These are phyloP conservation scores for Cucumis hystrix DNA, from an alignment of 306 rosid species.

Conservation along the genomic window DNA sequence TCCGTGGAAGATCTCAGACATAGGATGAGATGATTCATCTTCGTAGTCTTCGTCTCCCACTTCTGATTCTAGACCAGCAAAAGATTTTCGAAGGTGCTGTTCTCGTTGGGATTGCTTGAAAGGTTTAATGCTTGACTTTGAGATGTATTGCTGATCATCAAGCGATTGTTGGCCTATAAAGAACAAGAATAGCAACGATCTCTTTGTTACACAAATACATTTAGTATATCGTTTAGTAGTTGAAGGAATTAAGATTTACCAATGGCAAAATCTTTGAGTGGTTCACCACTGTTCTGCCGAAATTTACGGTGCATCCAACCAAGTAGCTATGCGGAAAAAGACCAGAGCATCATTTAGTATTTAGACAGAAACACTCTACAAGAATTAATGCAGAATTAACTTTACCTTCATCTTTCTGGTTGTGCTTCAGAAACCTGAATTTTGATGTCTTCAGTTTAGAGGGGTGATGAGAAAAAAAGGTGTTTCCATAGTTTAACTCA, in stretches of 20 bases:
- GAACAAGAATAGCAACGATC: conserved; percentile 24
- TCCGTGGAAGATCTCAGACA: conserved; percentile 80
- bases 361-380: conserved; percentile 1
- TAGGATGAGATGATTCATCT: conserved; percentile 32
- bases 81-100: conserved; percentile 48
- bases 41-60: conserved; percentile 45
- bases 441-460: conserved; percentile 31
- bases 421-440: conserved; percentile 18
- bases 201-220: conserved; percentile 9
- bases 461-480: conserved; percentile 12
- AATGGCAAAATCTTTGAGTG: conserved; percentile 47
- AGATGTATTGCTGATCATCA: conserved; percentile 65
- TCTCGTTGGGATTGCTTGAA: conserved; percentile 48
- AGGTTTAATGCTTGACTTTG: conserved; percentile 35
- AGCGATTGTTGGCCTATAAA: conserved; percentile 61
- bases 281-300: conserved; percentile 69
- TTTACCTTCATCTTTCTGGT: conserved; percentile 10
- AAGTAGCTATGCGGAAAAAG: conserved; percentile 36
- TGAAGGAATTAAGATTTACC: conserved; percentile 39
- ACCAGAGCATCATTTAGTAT: not conserved
- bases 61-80: conserved; percentile 54
- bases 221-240: not conserved
- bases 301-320: conserved; percentile 97
- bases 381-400: not conserved
- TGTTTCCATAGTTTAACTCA: conserved; percentile 10